Conservation (phyloP, 2,329 filamentous ascomycete genomes). For the Truncatella angustata region DNA sequence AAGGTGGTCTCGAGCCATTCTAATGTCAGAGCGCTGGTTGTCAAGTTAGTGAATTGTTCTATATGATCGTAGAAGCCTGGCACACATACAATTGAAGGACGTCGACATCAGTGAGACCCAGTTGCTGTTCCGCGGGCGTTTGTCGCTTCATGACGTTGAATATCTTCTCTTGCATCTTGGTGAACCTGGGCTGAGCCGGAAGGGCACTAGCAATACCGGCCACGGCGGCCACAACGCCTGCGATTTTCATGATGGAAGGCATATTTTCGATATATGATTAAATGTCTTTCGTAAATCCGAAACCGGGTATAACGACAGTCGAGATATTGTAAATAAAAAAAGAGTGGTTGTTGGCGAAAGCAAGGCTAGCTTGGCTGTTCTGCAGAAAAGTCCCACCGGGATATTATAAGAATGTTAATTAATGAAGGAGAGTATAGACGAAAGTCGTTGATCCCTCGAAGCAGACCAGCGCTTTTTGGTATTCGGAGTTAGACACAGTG, state of each 20-base stretch:
- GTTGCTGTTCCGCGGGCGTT: conserved; percentile 44
- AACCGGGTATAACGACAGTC: conserved; percentile 14
- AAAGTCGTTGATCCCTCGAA: conserved; percentile 37
- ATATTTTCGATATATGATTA: conserved; percentile 33
- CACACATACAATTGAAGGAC: conserved; percentile 57
- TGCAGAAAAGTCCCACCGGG: conserved; percentile 28
- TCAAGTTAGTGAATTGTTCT: conserved; percentile 17
- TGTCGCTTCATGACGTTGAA: conserved; percentile 49
- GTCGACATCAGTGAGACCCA: conserved; percentile 50
- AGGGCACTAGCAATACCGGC: conserved; percentile 45
- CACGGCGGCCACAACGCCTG: conserved; percentile 40
- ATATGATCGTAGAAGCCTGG: neutral
- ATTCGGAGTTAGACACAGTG: conserved; percentile 25
- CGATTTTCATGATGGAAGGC: conserved; percentile 46
- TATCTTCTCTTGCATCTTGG: conserved; percentile 42
- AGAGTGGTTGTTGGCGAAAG: conserved; percentile 23
- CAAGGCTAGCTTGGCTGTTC: conserved; percentile 40
- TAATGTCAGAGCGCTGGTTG: conserved; percentile 62
- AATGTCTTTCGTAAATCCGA: conserved; percentile 21
- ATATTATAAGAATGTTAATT: conserved; percentile 33
- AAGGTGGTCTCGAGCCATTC: conserved; percentile 74
- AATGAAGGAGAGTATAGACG: conserved; percentile 29
- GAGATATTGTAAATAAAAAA: conserved; percentile 4
- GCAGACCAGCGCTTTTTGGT: conserved; percentile 51
- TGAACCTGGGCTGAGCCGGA: conserved; percentile 43